Evolutionary conservation across 2,329 filamentous ascomycete genomes (phyloP).

Genomic region (Bipolaris gigantea): DNA sequence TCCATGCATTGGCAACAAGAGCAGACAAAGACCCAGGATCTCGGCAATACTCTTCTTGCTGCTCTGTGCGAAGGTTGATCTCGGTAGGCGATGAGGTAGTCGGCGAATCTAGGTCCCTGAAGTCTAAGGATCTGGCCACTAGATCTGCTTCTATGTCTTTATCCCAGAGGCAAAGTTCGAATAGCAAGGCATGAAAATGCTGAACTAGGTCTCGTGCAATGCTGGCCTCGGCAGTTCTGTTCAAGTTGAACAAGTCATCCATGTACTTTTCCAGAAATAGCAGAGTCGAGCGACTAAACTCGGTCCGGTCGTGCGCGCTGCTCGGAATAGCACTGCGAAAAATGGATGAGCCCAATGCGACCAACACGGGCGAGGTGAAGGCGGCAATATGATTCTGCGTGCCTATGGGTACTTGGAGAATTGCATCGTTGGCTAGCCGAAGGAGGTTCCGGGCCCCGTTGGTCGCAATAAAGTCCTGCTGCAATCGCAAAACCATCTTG

Average conservation of each 20-base stretch:
- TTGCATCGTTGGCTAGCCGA: conserved; percentile 23
- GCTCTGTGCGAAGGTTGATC: background rate
- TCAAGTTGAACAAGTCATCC: conserved; percentile 32
- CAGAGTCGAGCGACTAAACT: conserved; percentile 27
- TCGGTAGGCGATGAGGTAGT: conserved; percentile 15
- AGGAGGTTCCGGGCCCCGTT: conserved; percentile 33
- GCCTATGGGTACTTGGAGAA: conserved; percentile 21
- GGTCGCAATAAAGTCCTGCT: conserved; percentile 28
- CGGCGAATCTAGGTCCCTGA: conserved; percentile 28
- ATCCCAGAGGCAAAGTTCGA: conserved; percentile 35
- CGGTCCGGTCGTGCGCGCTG: conserved; percentile 15
- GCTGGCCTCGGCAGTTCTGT: conserved; percentile 30
- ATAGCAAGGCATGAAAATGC: conserved; percentile 25
- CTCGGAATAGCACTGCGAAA: conserved; percentile 12
- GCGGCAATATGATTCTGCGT: conserved; percentile 24
- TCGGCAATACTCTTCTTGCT: conserved; percentile 21
- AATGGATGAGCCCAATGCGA: conserved; percentile 29
- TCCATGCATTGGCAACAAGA: conserved; percentile 66
- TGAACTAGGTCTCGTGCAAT: conserved; percentile 31
- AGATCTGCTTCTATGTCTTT: conserved; percentile 27
- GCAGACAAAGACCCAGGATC: conserved; percentile 48
- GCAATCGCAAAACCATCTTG: conserved; percentile 24
- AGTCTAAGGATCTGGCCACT: conserved; percentile 30
- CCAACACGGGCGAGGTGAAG: conserved; percentile 22
- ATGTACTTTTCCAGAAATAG: conserved; percentile 35